These are phyloP conservation scores for Arthrocladium fulminans DNA, from an alignment of 2,329 filamentous ascomycete genomes.

Conservation along the genomic window DNA sequence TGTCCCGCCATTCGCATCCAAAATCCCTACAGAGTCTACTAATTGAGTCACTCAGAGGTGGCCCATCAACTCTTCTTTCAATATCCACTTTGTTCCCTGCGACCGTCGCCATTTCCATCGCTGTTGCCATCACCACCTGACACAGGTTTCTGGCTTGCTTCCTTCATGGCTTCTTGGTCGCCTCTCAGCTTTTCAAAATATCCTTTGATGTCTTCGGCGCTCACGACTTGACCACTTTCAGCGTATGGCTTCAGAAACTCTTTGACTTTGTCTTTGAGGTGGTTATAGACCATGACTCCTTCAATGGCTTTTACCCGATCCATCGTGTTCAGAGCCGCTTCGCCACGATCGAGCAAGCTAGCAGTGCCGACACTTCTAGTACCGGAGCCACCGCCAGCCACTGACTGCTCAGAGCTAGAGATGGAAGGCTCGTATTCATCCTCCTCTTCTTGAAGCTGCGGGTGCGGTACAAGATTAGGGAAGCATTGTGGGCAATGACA, in stretches of 20 bases:
- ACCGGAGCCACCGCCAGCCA: constrained; percentile 4
- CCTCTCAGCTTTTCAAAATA: constrained; percentile 93
- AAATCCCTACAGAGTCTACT: no score
- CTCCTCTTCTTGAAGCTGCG: constrained; percentile 86
- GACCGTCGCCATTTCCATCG: constrained; percentile 6
- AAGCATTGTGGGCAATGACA: constrained; percentile 81
- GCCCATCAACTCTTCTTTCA: no score
- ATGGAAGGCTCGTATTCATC: constrained; percentile 87
- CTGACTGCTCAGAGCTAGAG: constrained; percentile 50
- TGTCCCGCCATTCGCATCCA: no score
- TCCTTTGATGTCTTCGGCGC: constrained; percentile 89
- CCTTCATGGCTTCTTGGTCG: constrained; percentile 65
- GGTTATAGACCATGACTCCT: constrained; percentile 96
- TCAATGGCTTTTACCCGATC: constrained; percentile 91
- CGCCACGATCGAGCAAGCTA: constrained; percentile 80
- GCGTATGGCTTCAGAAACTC: constrained; percentile 90
- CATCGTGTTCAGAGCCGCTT: constrained; percentile 82
- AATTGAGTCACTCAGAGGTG: no score
- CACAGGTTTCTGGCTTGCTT: constrained; percentile 42
- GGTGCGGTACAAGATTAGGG: constrained; percentile 58
- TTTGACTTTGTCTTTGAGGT: constrained; percentile 92
- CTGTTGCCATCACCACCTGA: background rate
- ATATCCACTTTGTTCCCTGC: constrained; percentile 15
- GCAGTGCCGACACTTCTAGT: constrained; percentile 59
- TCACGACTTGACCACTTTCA: constrained; percentile 76